A percentile compares a stretch with the other conserved stretches of the same genome.
Evolutionary conservation across 345 rosid genomes (phyloP).

Genomic region (Eucalyptus lansdowneana): DNA sequence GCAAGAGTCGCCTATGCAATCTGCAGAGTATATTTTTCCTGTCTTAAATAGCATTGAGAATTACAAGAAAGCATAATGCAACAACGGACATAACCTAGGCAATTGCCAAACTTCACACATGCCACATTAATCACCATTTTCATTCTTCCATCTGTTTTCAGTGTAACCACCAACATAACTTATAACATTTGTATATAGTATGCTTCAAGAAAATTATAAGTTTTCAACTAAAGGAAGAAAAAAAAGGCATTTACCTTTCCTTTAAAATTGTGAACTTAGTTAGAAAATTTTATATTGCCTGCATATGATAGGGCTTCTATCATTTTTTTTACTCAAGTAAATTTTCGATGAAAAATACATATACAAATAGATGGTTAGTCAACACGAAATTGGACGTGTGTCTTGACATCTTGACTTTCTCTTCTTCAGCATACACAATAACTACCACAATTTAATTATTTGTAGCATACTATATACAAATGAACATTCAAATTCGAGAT

Average conservation of each 20-base stretch:
- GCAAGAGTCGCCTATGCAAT: background rate
- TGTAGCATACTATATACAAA: background rate
- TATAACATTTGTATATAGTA: background rate
- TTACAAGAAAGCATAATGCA: background rate
- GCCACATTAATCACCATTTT: background rate
- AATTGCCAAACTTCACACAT: background rate
- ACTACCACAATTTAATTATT: background rate
- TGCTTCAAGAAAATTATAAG: background rate
- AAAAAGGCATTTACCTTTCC: background rate
- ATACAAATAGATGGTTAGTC: background rate
- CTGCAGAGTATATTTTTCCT: background rate
- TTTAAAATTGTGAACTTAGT: background rate
- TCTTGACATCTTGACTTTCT: background rate
- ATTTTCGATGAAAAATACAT: background rate
- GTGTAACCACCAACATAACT: background rate
- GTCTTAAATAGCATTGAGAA: background rate
- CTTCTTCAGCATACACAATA: background rate
- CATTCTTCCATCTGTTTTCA: background rate
- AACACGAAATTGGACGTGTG: background rate
- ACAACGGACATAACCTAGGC: background rate
- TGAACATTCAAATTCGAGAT: background rate
- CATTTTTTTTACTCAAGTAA: background rate
- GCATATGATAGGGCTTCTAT: background rate
- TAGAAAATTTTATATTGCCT: background rate
- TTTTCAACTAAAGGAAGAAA: background rate